A percentile compares a stretch with the other conserved stretches of the same genome.
phyloP scores from a whole-genome alignment of 306 rosid genomes.

The Benincasa hispida region DNA sequence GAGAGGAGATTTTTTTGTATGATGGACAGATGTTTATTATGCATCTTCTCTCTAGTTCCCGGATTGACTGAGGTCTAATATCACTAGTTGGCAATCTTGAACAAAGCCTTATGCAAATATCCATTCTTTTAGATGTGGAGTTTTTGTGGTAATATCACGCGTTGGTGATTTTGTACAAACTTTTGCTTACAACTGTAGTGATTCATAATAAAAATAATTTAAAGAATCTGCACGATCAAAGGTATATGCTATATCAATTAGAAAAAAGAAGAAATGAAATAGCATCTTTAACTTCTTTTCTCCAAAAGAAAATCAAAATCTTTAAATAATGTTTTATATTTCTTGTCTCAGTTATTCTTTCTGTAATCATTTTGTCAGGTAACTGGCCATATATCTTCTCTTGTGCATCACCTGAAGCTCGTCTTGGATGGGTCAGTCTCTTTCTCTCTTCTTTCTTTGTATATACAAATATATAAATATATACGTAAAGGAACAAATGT shows the following conservation, averaged over 20 bases:
- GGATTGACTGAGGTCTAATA: not conserved
- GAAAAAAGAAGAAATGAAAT: not conserved
- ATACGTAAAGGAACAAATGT: not conserved
- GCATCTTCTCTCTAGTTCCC: not conserved
- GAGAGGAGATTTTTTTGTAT: not conserved
- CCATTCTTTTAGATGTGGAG: not conserved
- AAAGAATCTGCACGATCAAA: not conserved
- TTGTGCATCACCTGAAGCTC: conserved; percentile 95
- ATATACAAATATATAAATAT: not conserved
- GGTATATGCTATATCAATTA: not conserved
- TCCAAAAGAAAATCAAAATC: not conserved
- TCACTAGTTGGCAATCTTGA: not conserved
- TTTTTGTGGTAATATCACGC: not conserved
- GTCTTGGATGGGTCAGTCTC: conserved; percentile 88
- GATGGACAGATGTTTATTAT: not conserved
- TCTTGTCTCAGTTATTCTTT: conserved; percentile 5
- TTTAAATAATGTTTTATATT: conserved; percentile 10
- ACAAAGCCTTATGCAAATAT: not conserved
- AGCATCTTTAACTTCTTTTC: not conserved
- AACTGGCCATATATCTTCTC: conserved; percentile 92
- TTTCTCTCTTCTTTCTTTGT: not conserved
- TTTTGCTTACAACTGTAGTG: not conserved
- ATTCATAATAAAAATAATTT: not conserved
- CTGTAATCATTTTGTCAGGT: conserved; percentile 41
- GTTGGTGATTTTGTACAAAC: not conserved